A percentile compares a stretch with the other conserved stretches of the same genome.
phyloP scores from a whole-genome alignment of 2,329 filamentous ascomycete species.

The Chalaropsis ovoidea region DNA sequence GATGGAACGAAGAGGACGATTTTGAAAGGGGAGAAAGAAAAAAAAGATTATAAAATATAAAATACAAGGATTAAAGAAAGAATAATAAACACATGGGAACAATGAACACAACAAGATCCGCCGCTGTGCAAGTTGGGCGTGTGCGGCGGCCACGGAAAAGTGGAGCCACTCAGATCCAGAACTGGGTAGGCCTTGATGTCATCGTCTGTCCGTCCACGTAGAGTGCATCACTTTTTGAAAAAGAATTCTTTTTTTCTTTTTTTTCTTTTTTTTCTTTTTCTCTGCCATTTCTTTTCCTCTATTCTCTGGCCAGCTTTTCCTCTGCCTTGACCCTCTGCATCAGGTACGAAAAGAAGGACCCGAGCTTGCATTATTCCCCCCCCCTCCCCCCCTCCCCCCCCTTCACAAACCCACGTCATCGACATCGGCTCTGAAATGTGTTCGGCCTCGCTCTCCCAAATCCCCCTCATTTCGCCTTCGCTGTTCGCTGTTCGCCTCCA shows the following conservation, averaged over 20 bases:
- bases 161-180: not conserved
- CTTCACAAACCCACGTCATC: not conserved
- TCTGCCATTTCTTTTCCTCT: not conserved
- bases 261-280: not conserved
- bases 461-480: not conserved
- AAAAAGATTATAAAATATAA: not conserved
- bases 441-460: not conserved
- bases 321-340: not conserved
- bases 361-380: not conserved
- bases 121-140: not conserved
- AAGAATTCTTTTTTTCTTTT: not conserved
- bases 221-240: not conserved
- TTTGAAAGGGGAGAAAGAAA: too few species aligned
- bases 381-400: not conserved
- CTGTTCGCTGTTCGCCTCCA: not conserved
- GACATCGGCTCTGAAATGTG: not conserved
- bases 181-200: conserved; percentile 2
- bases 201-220: conserved; percentile 9
- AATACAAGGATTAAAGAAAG: not conserved
- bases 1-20: too few species aligned
- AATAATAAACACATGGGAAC: not conserved
- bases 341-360: not conserved
- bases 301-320: not conserved
- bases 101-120: not conserved
- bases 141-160: not conserved